Base-by-base conservation (phyloP, 108 stramenopile species). In the Nitzschia sp. region DNA sequence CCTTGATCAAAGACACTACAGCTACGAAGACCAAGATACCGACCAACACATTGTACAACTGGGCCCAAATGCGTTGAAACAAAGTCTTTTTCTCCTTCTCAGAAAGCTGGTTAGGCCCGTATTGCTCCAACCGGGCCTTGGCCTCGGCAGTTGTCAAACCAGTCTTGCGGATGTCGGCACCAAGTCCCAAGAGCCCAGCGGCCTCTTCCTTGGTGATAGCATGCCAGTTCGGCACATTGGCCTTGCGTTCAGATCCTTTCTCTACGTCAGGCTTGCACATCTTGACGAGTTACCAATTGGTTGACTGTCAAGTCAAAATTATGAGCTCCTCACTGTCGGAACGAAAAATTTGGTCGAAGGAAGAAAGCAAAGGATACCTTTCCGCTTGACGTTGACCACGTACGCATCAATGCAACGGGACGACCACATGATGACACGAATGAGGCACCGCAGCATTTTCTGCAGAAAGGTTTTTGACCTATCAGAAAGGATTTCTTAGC, bases 41-140 rank as follows among this genome's bases (percentile, higher is more conserved):
- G 29, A 91, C 90, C 34, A 91, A 75, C 0, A 91, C 90, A 66
- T 91, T 91, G 71, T 76, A 74, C 49, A 91, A 79, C 66, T 91
- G 90, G 51, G 70, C 66, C 87, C 87, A 91, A 57, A 91, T 88
- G 30, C 82, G 82, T 59, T 91, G 72, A 60, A 79, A 74, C n/a
- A 91, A 75, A 26, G 87, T 91, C 65, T 68, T 71, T 72, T 87
- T 82, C 46, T 78, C 73, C 49, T 78, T 77, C 62, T 86, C 86
- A 17, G 81, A 82, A 72, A 91, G 55, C 60, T 82, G 60, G 74
- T 91, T 91, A 3, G 70, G 72, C 9, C 90, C 90, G 66, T 82
- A 91, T 31, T 78, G 63, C 13, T 59, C 46, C 42, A 91, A 59
- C 33, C 82, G 82, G 11, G 61, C 58, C 2, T 54, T 60, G 45